Evolutionary conservation across 768 basidiomycete species (phyloP), one percentile per base, ranked within the genome.

Genomic region (Trametes gibbosa): DNA sequence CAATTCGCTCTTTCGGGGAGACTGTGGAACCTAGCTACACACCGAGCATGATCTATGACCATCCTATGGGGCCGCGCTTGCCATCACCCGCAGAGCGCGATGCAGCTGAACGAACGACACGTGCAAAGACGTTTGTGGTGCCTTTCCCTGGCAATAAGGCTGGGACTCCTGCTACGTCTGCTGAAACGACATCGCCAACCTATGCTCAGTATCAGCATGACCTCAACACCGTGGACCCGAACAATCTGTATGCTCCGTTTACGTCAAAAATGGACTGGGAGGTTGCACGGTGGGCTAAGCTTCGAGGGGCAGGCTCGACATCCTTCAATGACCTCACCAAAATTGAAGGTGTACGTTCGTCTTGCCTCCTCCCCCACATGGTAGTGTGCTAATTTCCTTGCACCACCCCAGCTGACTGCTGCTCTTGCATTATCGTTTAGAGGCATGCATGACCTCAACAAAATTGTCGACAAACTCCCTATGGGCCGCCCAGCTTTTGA

Each of bases 261-360:
- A 9, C 16, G 0, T 74, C 73, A 0, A 39, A 70, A 32, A 37
- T 75, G 2, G 75, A 78, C 39, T 79, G 75, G 76, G 74, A 76
- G 56, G 23, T 78, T 29, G 76, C 73, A 2, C 50, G 61, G n/a
- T 78, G 78, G 77, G 76, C 74, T 1, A 79, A 78, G 56, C 57
- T 74, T 0, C 63, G 68, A 0, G 75, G 75, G 0, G 63, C 71
- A 0, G 66, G 74, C 9, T 75, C 77, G 0, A 75, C 74, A 0
- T 76, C 76, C 0, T 63, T 79, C 19, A 60, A 71, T 0, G 75
- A 79, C 0, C 53, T 79, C 0, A 61, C 79, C 9, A 50, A 50
- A 4, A 78, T 80, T 50, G 63, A 73, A 0, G 75, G 71, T 17
- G 74, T 76, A 61, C 43, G 73, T 69, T 4, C 3, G 5, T 16